phyloP scores from a whole-genome alignment of 768 basidiomycete genomes.

The Nevesoporus exiguus region DNA sequence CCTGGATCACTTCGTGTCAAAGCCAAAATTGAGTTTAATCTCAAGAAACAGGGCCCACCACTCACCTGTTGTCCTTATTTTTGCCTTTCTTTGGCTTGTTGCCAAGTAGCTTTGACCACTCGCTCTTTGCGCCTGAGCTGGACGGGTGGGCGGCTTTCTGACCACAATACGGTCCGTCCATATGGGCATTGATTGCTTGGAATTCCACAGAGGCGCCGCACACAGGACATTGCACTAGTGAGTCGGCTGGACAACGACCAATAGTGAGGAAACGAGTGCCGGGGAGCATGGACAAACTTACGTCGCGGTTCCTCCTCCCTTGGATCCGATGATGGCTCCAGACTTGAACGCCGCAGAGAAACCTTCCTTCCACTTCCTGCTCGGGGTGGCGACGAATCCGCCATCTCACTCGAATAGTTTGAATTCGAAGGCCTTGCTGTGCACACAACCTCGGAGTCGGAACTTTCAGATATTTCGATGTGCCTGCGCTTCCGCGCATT shows the following conservation, averaged over 20 bases:
- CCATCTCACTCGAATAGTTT: slow-evolving; percentile 22
- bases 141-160: slow-evolving; percentile 22
- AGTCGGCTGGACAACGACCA: slow-evolving; percentile 26
- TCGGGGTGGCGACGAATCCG: slow-evolving; percentile 21
- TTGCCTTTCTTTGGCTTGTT: slow-evolving; percentile 39
- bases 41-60: neutral
- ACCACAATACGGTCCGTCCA: slow-evolving; percentile 55
- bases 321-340: slow-evolving; percentile 31
- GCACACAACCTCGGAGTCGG: slow-evolving; percentile 29
- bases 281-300: slow-evolving; percentile 8
- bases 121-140: slow-evolving; percentile 24
- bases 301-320: slow-evolving; percentile 29
- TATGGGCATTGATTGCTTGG: slow-evolving; percentile 56
- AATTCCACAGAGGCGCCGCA: slow-evolving; percentile 48
- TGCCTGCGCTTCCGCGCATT: slow-evolving; percentile 39
- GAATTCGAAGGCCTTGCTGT: slow-evolving; percentile 30
- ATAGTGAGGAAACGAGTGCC: neutral
- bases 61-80: slow-evolving; percentile 33
- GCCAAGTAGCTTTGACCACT: slow-evolving; percentile 45
- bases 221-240: slow-evolving; percentile 56
- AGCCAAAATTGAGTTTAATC: slow-evolving; percentile 12
- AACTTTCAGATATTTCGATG: slow-evolving; percentile 11
- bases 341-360: slow-evolving; percentile 6
- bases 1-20: slow-evolving; percentile 26
- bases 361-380: slow-evolving; percentile 20